Evolutionary conservation across 768 basidiomycete species (phyloP), one percentile per base, ranked within the genome.

Genomic region (Melanogaster broomeanus): DNA sequence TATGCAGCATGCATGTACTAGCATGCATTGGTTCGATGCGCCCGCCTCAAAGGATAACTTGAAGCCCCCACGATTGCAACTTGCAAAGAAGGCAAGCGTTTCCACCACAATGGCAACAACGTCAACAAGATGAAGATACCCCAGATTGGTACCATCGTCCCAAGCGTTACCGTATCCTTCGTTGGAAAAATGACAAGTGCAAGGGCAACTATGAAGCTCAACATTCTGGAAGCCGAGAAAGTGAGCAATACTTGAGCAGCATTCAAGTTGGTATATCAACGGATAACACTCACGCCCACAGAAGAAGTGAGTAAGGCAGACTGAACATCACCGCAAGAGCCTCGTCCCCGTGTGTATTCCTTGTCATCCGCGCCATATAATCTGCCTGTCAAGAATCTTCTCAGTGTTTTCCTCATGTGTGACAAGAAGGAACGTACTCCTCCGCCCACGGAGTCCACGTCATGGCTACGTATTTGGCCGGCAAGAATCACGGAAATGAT

Each of bases 251-350:
- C n/a, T n/a, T n/a, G n/a, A n/a, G n/a, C n/a, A n/a, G n/a, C n/a
- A n/a, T n/a, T n/a, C n/a, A n/a, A n/a, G n/a, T n/a, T n/a, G n/a
- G n/a, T n/a, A n/a, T n/a, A n/a, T n/a, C n/a, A n/a, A 31, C 15
- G 31, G 31, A 31, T 31, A 37, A 48, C 11, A 24, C 68, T 51
- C 27, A 68, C 69, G 54, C 58, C 55, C 61, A 66, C 59, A 71
- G 60, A 34, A 69, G 57, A 18, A 67, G 52, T 16, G 60, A 62
- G 41, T 66, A 64, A 11, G 70, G 70, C 12, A 71, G 51, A 42
- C 61, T 69, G 49, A 61, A 71, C 42, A 68, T 55, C 10, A 70
- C 63, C 0, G 65, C 62, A 6, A 72, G 47, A 1, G 55, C 49
- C 49, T 71, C 68, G 6, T 62, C 45, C 3, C 65, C 65, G 31